These are phyloP conservation scores for Alternaria alternata DNA, from an alignment of 2,329 filamentous ascomycete species.

Conservation along the genomic window DNA sequence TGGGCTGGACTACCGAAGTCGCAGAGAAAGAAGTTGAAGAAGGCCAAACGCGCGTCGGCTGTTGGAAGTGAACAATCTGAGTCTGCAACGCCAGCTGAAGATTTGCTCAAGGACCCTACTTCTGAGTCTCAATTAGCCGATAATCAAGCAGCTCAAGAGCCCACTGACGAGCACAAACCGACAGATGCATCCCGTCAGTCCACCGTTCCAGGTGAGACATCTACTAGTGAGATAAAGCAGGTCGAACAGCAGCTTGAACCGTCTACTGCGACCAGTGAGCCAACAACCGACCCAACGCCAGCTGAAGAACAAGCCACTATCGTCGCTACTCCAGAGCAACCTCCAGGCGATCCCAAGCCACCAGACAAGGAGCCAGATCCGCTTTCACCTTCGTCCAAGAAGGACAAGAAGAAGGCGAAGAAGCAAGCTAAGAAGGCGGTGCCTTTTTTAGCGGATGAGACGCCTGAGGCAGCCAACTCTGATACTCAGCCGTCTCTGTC, in stretches of 20 bases:
- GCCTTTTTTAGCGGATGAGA: constrained; percentile 46
- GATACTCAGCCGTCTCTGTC: constrained; percentile 43
- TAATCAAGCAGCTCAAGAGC: constrained; percentile 1
- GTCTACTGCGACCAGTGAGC: background rate
- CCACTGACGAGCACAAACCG: background rate
- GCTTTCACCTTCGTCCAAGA: constrained; percentile 19
- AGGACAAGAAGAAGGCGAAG: constrained; percentile 39
- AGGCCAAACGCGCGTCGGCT: constrained; percentile 33
- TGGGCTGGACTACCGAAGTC: constrained; percentile 33
- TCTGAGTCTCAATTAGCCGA: constrained; percentile 5
- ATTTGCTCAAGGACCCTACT: constrained; percentile 6
- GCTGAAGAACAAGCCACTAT: constrained; percentile 3
- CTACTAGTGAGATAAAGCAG: constrained; percentile 5
- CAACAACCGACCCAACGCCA: constrained; percentile 1
- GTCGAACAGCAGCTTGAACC: constrained; percentile 1
- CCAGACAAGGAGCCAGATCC: constrained; percentile 18
- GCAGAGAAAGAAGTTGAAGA: constrained; percentile 42
- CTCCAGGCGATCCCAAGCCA: constrained; percentile 8
- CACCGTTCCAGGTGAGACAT: background rate
- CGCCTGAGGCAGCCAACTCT: constrained; percentile 44
- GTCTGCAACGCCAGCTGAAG: constrained; percentile 20
- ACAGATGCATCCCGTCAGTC: background rate
- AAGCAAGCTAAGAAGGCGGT: constrained; percentile 33
- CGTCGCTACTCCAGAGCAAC: constrained; percentile 1
- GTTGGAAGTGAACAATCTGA: constrained; percentile 21